phyloP scores from a whole-genome alignment of 2,329 filamentous ascomycete genomes.

The Alternaria sp. region DNA sequence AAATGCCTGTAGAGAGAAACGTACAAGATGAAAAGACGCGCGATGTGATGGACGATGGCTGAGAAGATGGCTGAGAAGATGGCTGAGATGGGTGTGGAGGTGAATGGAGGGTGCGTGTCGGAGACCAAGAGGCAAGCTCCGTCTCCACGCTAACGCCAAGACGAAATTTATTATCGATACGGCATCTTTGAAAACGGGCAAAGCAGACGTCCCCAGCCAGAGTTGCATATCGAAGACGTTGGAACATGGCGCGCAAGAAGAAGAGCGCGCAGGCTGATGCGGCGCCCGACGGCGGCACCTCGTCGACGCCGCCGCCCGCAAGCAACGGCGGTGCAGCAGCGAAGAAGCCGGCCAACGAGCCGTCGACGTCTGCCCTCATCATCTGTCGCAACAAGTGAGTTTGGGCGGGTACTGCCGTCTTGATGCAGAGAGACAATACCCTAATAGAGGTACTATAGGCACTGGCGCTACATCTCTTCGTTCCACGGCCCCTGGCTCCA shows the following conservation, averaged over 20 bases:
- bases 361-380: conserved; percentile 46
- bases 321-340: conserved; percentile 9
- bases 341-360: conserved; percentile 23
- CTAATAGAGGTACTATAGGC: conserved; percentile 60
- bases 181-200: conserved; percentile 13
- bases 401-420: conserved; percentile 27
- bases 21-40: neutral
- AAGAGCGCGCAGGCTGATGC: conserved; percentile 40
- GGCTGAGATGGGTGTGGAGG: neutral
- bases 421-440: conserved; percentile 8
- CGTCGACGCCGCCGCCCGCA: conserved; percentile 16
- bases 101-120: conserved; percentile 12
- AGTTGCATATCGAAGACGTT: conserved; percentile 9
- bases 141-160: conserved; percentile 24
- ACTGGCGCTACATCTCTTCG: conserved; percentile 85
- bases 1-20: neutral
- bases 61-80: neutral
- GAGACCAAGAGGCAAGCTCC: conserved; percentile 19
- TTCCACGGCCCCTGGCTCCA: conserved; percentile 87
- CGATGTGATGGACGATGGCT: neutral
- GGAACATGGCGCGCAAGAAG: conserved; percentile 48
- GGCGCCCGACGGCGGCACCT: conserved; percentile 25
- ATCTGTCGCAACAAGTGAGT: conserved; percentile 57
- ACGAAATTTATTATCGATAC: conserved; percentile 32
- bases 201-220: conserved; percentile 9